Conservation (phyloP, 2,329 filamentous ascomycete genomes). For the Xylariales sp. region DNA sequence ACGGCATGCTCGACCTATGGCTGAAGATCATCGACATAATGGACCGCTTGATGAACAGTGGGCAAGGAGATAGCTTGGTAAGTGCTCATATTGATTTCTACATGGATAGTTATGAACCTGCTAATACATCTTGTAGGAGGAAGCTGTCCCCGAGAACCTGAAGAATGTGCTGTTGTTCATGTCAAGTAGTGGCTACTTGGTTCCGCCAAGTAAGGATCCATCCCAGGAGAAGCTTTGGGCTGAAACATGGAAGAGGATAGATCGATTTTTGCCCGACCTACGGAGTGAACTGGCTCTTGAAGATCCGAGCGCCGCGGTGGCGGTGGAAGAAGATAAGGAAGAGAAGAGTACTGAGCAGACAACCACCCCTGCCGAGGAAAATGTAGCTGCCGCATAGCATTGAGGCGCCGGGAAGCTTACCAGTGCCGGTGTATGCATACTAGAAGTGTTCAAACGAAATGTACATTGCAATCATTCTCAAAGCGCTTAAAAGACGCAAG, state of each 20-base stretch:
- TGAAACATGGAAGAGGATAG: conserved; percentile 63
- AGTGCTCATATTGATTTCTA: too few species aligned
- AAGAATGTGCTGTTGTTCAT: conserved; percentile 97
- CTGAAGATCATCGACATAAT: conserved; percentile 88
- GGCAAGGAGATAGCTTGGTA: conserved; percentile 84
- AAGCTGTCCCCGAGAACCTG: conserved; percentile 89
- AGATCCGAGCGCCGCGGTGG: conserved; percentile 21
- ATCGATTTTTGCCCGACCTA: conserved; percentile 60
- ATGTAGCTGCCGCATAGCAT: background rate
- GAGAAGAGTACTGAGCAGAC: conserved; percentile 3
- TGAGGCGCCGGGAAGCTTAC: too few species aligned
- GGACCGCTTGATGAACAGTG: conserved; percentile 93
- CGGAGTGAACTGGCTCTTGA: conserved; percentile 53
- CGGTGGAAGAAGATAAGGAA: background rate
- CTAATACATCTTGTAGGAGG: conserved; percentile 55
- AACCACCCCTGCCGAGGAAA: background rate
- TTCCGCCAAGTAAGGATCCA: conserved; percentile 58
- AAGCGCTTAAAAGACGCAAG: too few species aligned
- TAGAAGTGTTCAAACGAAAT: too few species aligned
- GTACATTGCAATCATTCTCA: too few species aligned
- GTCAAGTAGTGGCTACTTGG: conserved; percentile 81
- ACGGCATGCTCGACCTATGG: conserved; percentile 90
- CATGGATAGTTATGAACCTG: conserved; percentile 1
- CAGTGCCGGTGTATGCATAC: too few species aligned
- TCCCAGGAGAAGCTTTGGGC: conserved; percentile 53